Evolutionary conservation across 2,329 filamentous ascomycete species (phyloP), one percentile per base, ranked within the genome.

Genomic region (Kalmusia sp.): DNA sequence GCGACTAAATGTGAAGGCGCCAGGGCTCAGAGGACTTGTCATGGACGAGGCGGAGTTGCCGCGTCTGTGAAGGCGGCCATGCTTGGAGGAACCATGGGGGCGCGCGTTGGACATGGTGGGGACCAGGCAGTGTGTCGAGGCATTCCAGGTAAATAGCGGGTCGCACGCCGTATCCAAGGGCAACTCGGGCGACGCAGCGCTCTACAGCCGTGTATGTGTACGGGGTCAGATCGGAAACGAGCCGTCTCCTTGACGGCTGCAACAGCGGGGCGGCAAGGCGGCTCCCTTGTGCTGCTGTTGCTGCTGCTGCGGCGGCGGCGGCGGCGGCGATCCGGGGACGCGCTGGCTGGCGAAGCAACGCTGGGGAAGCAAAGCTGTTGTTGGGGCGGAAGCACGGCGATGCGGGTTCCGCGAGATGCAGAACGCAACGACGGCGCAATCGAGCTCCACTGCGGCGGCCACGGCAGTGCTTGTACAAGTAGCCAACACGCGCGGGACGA

Each of bases 51-150:
- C 68, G 4, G 74, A 77, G 63, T 70, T 66, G 31, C 66, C 71
- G 54, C 75, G 72, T 61, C 74, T 74, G 59, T 78, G 75, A 8
- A 77, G 68, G 50, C 72, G 73, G 49, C 65, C 74, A 67, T 75
- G 68, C 44, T 63, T 69, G 35, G 67, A 54, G 21, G 59, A 52
- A 52, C 55, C 62, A 58, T 66, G 63, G 24, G 63, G 40, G 43
- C 60, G 54, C 43, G 56, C 38, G 46, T 46, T 37, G 52, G 62
- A 56, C 64, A 68, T 67, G 53, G 37, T 61, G 40, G 33, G 35
- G 40, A 45, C 56, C 49, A 52, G 58, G 27, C 28, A 54, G 57
- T 31, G 46, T 52, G 55, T 44, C 44, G 54, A 48, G 35, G 58
- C 58, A 64, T 63, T 52, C 59, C 54, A 57, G 58, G 51, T 50